Base-by-base conservation (phyloP, 352 stramenopile species). In the Phytopythium helicoides region DNA sequence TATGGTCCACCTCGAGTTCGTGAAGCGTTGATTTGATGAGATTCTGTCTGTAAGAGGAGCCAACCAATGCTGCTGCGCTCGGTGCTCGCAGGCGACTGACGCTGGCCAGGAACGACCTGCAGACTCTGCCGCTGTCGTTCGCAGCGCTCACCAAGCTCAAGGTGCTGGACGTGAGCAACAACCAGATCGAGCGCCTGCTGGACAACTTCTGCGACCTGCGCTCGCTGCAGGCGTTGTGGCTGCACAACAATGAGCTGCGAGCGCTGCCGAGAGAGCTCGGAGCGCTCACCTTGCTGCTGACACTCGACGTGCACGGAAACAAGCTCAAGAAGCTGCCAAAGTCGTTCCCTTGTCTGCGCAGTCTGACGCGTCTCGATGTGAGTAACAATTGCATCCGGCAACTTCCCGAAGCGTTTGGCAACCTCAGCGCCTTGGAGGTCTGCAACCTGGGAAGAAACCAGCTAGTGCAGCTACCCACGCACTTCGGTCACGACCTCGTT, bases 71-170 rank as follows among this genome's bases (percentile, higher is more conserved):
- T 47, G n/a, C n/a, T n/a, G n/a, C n/a, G n/a, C 26, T 6, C 10
- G 16, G 23, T 47, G 34, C 33, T 14, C 53, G 5, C 47, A 86
- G 75, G 58, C 62, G 66, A 10, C 39, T 87, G 7, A 82, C 72
- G 16, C 66, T 87, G 5, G 62, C 76, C 21, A 50, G 64, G 0
- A 87, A 87, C 46, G 52, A 82, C 55, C 47, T 87, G 0, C 70
- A 82, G 55, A 63, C 68, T 26, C 62, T 87, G 10, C 76, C 76
- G 18, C 56, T 87, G 19, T 87, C 76, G 10, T 82, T 87, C 36
- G 59, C 73, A 22, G 62, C 81, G 23, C 61, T 87, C 5, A 34
- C 52, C 23, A 59, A 48, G 4, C 60, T 87, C 1, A 56, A 54
- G 7, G 54, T 58, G 11, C 57, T 84, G 0, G 67, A 87, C 40